Conservation (phyloP, 1,284 basidiomycete genomes). For the Trichosporon asahii region DNA sequence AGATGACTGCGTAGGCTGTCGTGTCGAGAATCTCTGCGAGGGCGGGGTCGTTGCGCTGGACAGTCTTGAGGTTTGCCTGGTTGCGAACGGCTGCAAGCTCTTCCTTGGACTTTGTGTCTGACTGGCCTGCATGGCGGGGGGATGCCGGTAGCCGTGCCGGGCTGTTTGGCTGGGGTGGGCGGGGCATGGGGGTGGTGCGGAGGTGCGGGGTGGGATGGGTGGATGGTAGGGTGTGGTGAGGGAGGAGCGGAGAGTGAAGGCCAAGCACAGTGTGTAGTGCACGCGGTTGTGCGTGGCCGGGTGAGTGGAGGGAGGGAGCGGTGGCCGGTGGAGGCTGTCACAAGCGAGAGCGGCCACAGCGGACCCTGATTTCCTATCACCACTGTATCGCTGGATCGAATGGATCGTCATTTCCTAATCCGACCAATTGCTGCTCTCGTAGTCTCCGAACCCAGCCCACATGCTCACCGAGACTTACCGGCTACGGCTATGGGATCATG, state of each 20-base stretch:
- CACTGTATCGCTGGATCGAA: too few relatives aligned
- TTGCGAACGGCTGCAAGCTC: constrained; percentile 18
- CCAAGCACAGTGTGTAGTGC: not conserved
- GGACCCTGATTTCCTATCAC: not conserved
- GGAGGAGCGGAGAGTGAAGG: not conserved
- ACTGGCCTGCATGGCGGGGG: not conserved
- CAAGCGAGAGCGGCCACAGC: not conserved
- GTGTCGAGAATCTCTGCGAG: constrained; percentile 43
- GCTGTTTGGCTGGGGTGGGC: not conserved
- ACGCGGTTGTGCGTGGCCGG: not conserved
- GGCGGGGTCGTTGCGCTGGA: constrained; percentile 39
- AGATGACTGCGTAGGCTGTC: constrained; percentile 40
- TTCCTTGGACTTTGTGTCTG: not conserved
- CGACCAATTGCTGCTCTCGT: not conserved
- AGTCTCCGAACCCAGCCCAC: not conserved
- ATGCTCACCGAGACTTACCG: not conserved
- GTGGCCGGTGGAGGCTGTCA: not conserved
- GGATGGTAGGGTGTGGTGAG: not conserved
- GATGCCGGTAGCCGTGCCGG: not conserved
- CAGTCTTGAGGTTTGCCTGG: constrained; percentile 38
- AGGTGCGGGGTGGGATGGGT: too few relatives aligned
- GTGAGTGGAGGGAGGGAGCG: not conserved
- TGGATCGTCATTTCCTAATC: not conserved
- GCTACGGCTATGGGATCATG: not conserved
- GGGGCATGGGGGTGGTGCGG: not conserved